These are phyloP conservation scores for Fagopyrum esculentum DNA, from an alignment of 148 eudicot species.

Conservation along the genomic window DNA sequence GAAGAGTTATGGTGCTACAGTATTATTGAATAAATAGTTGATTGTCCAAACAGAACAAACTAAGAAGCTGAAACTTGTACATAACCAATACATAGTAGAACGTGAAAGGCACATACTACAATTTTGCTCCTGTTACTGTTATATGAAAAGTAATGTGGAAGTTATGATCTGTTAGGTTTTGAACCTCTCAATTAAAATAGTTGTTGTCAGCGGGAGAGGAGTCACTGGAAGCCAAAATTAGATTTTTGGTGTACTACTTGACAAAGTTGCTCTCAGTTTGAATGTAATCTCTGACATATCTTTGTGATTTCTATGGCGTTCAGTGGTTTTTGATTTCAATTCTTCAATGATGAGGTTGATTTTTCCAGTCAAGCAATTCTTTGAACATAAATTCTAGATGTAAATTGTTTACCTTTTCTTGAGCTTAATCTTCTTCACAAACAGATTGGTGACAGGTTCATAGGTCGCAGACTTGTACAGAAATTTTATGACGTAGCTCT, in stretches of 20 bases:
- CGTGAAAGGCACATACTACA: no score
- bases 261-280: not conserved
- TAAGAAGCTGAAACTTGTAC: no score
- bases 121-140: no score
- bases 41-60: no score
- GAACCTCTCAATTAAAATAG: no score
- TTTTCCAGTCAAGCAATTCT: not conserved
- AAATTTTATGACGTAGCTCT: slow-evolving; percentile 89
- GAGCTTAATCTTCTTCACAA: not conserved
- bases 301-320: not conserved
- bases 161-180: no score
- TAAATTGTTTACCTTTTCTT: not conserved
- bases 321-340: not conserved
- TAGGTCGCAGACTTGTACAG: slow-evolving; percentile 63
- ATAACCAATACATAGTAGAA: no score
- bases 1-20: no score
- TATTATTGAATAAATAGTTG: no score
- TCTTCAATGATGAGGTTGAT: not conserved
- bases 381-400: not conserved
- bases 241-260: not conserved
- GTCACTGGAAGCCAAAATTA: no score
- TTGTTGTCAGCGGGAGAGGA: no score
- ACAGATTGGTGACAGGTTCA: slow-evolving; percentile 88
- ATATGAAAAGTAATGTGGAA: no score
- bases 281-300: not conserved